These are phyloP conservation scores for Arthroderma sp. DNA, from an alignment of 2,329 filamentous ascomycete genomes.

Conservation along the genomic window DNA sequence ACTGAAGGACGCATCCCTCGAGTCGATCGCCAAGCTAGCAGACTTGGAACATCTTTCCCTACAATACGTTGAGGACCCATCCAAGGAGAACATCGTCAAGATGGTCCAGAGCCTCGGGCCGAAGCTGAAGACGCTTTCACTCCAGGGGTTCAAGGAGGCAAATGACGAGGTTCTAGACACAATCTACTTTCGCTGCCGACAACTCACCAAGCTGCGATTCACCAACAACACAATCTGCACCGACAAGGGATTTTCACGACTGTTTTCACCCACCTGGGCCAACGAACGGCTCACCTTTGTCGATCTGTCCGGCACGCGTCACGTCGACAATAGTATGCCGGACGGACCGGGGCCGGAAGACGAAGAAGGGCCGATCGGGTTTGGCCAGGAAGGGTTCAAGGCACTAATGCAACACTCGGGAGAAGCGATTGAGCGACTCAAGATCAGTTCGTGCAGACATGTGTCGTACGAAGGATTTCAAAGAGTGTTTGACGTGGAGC, in stretches of 20 bases:
- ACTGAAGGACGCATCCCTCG: constrained; percentile 52
- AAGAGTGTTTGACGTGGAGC: constrained; percentile 49
- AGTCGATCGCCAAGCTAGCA: constrained; percentile 48
- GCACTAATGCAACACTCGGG: constrained; percentile 80
- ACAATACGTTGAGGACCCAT: constrained; percentile 21
- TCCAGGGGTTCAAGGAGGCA: constrained; percentile 53
- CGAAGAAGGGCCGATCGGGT: constrained; percentile 47
- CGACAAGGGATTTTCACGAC: constrained; percentile 55
- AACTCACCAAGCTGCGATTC: constrained; percentile 65
- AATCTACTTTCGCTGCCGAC: constrained; percentile 56
- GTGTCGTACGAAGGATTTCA: constrained; percentile 61
- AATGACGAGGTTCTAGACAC: constrained; percentile 57
- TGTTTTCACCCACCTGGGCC: constrained; percentile 59
- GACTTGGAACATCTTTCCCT: constrained; percentile 64
- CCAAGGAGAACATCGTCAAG: constrained; percentile 42
- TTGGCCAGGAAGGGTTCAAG: constrained; percentile 62
- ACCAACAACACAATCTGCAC: constrained; percentile 63
- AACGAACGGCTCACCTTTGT: constrained; percentile 58
- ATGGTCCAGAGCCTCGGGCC: constrained; percentile 51
- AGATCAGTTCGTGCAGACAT: constrained; percentile 74
- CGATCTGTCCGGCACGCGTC: constrained; percentile 65
- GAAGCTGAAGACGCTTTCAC: constrained; percentile 61
- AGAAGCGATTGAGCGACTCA: constrained; percentile 48
- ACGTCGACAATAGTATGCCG: constrained; percentile 58
- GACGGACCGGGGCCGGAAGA: constrained; percentile 30